Base-by-base conservation (phyloP, 306 rosid genomes). In the Prunus salicina region DNA sequence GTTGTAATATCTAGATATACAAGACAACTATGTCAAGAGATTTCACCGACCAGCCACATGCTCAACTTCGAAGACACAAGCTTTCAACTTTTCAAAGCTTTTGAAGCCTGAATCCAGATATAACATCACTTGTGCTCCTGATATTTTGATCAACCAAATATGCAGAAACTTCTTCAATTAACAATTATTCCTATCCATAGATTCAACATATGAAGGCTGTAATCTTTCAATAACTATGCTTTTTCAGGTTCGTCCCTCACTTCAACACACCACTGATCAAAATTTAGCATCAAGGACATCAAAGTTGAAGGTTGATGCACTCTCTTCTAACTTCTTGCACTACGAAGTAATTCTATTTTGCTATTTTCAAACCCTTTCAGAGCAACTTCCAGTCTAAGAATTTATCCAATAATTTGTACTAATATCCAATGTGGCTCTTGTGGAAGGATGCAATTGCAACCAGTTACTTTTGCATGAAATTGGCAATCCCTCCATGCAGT, bases 401-500 rank as follows among this genome's bases (percentile, higher is more conserved):
- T 65, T 71, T 51, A 81, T 81, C 85, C 72, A 78, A 69, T 70
- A 84, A 73, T 78, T 47, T 74, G 75, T 64, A 78, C 76, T 78
- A 53, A 71, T 63, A 66, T 71, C 86, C 80, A 71, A 71, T 68
- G 79, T 79, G 64, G 84, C 86, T 73, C 80, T 73, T 79, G 79
- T 46, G 50, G 74, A 72, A 69, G 84, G 83, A 79, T 75, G 81
- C 76, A 75, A 82, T 69, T 82, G 79, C 81, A 74, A 75, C 74
- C 85, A 73, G 84, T 82, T 76, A 82, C 80, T 79, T 80, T 76
- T 65, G 78, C 61, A 76, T 22, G 78, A 75, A 82, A 76, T 79
- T 79, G 82, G 80, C 69, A 79, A 83, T 80, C 84, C 85, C 78
- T 82, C 89, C 86, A 86, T 71, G 82, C 83, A 82, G 64, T 81